Conservation (phyloP, 1,139 yeast species). For the Blastobotrys buckinghamii region DNA sequence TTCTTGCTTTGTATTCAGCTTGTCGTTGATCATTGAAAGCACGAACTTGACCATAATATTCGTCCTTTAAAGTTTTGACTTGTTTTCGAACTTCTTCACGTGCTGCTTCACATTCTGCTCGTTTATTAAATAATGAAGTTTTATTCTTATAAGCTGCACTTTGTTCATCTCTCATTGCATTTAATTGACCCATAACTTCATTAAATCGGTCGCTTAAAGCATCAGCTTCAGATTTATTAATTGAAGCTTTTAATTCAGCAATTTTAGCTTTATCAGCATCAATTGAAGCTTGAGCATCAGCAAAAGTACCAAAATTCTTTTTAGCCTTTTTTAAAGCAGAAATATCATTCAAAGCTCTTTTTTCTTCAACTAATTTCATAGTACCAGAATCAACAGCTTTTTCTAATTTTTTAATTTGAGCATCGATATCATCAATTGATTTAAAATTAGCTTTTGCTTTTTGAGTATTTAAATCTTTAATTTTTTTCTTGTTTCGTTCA, state of each 20-base stretch:
- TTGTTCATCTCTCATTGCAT: constrained; percentile 52
- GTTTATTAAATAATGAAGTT: constrained; percentile 55
- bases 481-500: constrained; percentile 65
- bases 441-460: constrained; percentile 67
- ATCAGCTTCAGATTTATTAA: constrained; percentile 58
- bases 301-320: constrained; percentile 72
- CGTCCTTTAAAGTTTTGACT: constrained; percentile 49
- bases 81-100: constrained; percentile 60
- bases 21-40: constrained; percentile 40
- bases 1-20: constrained; percentile 55
- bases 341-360: constrained; percentile 79
- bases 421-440: constrained; percentile 71
- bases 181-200: constrained; percentile 55
- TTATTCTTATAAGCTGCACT: constrained; percentile 64
- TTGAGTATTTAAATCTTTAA: constrained; percentile 64
- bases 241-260: constrained; percentile 64
- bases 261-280: constrained; percentile 77
- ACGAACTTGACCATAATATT: constrained; percentile 29
- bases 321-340: constrained; percentile 73
- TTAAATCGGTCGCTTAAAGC: constrained; percentile 48
- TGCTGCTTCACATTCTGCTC: constrained; percentile 61
- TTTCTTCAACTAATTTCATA: constrained; percentile 87
- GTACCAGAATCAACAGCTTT: constrained; percentile 71
- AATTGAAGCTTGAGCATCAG: constrained; percentile 69
- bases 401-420: constrained; percentile 65